A percentile compares a stretch with the other conserved stretches of the same genome.
phyloP scores from a whole-genome alignment of 2,329 filamentous ascomycete species.

The Neopestalotiopsis rosae region DNA sequence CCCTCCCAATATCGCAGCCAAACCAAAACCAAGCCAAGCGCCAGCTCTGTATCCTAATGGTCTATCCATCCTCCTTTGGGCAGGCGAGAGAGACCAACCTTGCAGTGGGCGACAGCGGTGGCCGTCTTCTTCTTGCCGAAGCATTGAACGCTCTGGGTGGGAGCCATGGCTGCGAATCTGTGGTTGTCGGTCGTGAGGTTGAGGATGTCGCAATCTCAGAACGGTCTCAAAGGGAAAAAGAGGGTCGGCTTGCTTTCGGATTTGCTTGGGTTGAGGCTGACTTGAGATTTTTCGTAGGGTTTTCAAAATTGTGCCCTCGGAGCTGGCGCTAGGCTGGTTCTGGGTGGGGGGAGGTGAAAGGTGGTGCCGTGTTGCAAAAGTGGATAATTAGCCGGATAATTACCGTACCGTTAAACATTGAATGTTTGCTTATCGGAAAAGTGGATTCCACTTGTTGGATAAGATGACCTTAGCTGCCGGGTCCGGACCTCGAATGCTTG shows the following conservation, averaged over 20 bases:
- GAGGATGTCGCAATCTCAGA: slow-evolving; percentile 27
- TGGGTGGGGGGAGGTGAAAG: slow-evolving; percentile 7
- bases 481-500: neutral
- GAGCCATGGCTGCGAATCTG: slow-evolving; percentile 69
- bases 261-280: slow-evolving; percentile 23
- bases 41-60: neutral
- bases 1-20: neutral
- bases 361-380: neutral
- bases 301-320: slow-evolving; percentile 35
- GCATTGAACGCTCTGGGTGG: slow-evolving; percentile 88
- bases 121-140: slow-evolving; percentile 99
- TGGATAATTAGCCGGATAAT: slow-evolving; percentile 16
- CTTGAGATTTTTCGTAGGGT: slow-evolving; percentile 26
- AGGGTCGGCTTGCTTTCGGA: slow-evolving; percentile 19
- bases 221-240: slow-evolving; percentile 17
- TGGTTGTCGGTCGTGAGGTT: slow-evolving; percentile 23
- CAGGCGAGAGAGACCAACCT: slow-evolving; percentile 60
- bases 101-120: slow-evolving; percentile 90
- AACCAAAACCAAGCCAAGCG: neutral
- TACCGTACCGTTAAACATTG: neutral
- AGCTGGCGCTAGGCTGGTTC: slow-evolving; percentile 24
- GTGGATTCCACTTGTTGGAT: neutral
- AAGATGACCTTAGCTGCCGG: neutral
- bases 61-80: neutral
- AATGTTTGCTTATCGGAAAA: neutral